Conservation (phyloP, 306 rosid genomes). For the Prunus mume region DNA sequence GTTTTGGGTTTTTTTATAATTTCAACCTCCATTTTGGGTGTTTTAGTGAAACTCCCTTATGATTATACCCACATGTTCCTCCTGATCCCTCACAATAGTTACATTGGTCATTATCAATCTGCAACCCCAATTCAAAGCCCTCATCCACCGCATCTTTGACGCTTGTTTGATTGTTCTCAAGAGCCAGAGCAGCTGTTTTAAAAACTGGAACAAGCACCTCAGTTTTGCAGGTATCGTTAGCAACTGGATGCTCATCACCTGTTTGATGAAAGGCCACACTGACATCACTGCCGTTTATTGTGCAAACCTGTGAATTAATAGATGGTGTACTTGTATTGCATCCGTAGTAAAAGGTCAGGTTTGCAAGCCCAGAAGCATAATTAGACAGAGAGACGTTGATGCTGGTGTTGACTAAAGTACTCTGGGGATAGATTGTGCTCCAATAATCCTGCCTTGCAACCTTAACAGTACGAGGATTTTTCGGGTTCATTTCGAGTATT, state of each 20-base stretch:
- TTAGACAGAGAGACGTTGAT: neutral
- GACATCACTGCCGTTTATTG: neutral
- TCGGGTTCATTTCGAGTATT: too few relatives aligned
- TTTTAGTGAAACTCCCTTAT: too few relatives aligned
- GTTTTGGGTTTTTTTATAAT: too few relatives aligned
- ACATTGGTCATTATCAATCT: neutral
- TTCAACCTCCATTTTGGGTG: too few relatives aligned
- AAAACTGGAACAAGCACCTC: neutral
- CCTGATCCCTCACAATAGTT: neutral
- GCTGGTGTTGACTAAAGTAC: neutral
- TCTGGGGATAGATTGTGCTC: neutral
- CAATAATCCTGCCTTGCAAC: too few relatives aligned
- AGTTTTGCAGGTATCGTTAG: neutral
- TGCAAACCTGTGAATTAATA: neutral
- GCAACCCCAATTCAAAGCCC: neutral
- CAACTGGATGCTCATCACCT: neutral
- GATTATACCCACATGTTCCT: neutral
- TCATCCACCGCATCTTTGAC: neutral
- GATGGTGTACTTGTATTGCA: too few relatives aligned
- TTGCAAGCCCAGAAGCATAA: too few relatives aligned
- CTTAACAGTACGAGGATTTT: too few relatives aligned
- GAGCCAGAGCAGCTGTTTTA: neutral
- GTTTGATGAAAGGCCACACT: too few relatives aligned
- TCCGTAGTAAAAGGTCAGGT: too few relatives aligned
- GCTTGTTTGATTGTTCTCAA: neutral